These are phyloP conservation scores for Hericium coralloides DNA, from an alignment of 768 basidiomycete species.

Conservation along the genomic window DNA sequence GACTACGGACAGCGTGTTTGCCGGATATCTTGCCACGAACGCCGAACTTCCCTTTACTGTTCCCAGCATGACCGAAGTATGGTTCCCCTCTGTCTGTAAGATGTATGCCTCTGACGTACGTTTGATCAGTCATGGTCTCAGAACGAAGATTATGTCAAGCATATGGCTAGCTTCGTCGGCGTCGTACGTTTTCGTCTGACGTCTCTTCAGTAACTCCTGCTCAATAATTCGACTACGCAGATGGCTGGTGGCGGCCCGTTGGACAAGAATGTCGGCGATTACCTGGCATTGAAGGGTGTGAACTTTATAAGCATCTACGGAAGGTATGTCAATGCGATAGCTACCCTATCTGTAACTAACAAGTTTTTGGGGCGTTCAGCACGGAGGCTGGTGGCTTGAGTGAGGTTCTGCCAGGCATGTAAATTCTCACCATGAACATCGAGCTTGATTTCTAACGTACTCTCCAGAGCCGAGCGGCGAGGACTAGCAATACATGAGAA, in stretches of 20 bases:
- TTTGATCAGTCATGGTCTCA: background rate
- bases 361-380: background rate
- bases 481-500: conserved; percentile 16
- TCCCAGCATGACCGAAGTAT: background rate
- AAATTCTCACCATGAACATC: too few relatives aligned
- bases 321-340: background rate
- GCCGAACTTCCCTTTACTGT: conserved; percentile 15
- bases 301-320: background rate
- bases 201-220: too few relatives aligned
- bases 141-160: background rate
- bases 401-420: conserved; percentile 12
- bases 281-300: background rate
- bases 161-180: background rate
- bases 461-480: conserved; percentile 3
- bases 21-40: conserved; percentile 15
- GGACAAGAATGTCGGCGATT: background rate
- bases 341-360: background rate
- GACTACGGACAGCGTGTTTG: conserved; percentile 4
- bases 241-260: background rate
- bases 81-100: background rate
- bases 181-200: background rate
- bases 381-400: conserved; percentile 16
- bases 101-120: background rate
- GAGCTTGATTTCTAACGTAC: background rate
- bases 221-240: background rate